Evolutionary conservation across 2,329 filamentous ascomycete genomes (phyloP), one percentile per base, ranked within the genome.

Genomic region (Chaetomiaceae sp.): DNA sequence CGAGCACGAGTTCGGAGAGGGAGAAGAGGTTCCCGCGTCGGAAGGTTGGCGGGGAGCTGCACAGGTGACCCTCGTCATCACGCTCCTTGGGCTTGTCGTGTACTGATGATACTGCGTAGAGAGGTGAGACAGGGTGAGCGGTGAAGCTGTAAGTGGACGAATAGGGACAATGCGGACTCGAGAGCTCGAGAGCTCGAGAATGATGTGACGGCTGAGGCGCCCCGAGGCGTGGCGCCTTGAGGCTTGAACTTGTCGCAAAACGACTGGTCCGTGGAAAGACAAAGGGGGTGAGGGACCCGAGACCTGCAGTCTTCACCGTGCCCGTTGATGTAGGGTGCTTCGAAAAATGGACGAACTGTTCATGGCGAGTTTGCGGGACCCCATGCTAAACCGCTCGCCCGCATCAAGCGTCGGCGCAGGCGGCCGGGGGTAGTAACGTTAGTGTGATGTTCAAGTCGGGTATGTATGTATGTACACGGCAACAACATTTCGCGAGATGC

Each of bases 91-190:
- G 14, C 3, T 38, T 34, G 34, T 11, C 25, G 48, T 40, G 38
- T 27, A 16, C n/a, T n/a, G 11, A 16, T 7, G 21, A 3, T 20
- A 36, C 21, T 29, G 46, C 7, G 25, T 36, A 33, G 30, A 48
- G 23, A 29, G 7, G 50, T 56, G 51, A 48, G 51, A 56, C 54
- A 56, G 46, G 13, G 48, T 42, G 36, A 48, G 50, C 54, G 54
- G 54, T 54, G 50, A 56, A 44, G 54, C 29, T 53, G 54, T 43
- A 29, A 14, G 20, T 43, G 32, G 16, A 42, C 44, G 33, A 29
- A 52, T 41, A 21, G 8, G 44, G 50, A 52, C 16, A 38, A 32
- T n/a, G n/a, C 32, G 27, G 44, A 38, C 27, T 47, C 34, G 38
- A n/a, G n/a, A n/a, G n/a, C n/a, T n/a, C n/a, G n/a, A 34, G 32